These are phyloP conservation scores for Pseudocercospora crystallina DNA, from an alignment of 2,329 filamentous ascomycete genomes.

Conservation along the genomic window DNA sequence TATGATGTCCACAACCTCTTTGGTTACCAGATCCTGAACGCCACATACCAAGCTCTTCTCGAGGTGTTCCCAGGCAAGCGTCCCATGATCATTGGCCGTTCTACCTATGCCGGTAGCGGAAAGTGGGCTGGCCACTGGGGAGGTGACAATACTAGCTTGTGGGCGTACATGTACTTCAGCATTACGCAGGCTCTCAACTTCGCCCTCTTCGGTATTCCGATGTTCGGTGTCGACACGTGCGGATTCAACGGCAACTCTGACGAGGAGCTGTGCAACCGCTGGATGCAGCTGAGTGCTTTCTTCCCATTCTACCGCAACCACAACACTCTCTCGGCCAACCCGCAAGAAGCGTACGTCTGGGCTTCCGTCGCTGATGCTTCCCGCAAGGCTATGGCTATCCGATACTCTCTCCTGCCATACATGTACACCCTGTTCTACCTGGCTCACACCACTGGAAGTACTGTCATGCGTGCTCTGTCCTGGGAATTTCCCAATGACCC, in stretches of 20 bases:
- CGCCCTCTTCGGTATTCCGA: conserved; percentile 71
- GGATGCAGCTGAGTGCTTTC: conserved; percentile 72
- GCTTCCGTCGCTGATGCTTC: conserved; percentile 62
- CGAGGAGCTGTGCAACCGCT: conserved; percentile 69
- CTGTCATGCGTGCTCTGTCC: conserved; percentile 69
- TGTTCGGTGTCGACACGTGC: conserved; percentile 71
- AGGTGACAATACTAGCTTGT: conserved; percentile 68
- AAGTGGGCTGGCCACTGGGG: conserved; percentile 81
- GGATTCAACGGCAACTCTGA: conserved; percentile 69
- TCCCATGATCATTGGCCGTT: conserved; percentile 81
- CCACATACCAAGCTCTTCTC: conserved; percentile 71
- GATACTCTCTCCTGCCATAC: conserved; percentile 71
- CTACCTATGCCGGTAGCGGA: conserved; percentile 75
- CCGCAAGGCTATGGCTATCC: conserved; percentile 66
- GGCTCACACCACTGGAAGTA: conserved; percentile 64
- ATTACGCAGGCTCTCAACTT: conserved; percentile 78
- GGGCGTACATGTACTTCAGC: conserved; percentile 71
- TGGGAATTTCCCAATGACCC: conserved; percentile 77
- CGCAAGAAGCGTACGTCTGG: conserved; percentile 74
- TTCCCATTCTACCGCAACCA: conserved; percentile 80
- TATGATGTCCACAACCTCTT: conserved; percentile 84
- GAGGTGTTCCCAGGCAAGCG: conserved; percentile 65
- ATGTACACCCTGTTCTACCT: conserved; percentile 72
- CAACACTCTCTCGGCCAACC: conserved; percentile 60
- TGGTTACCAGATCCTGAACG: conserved; percentile 72